phyloP scores from a whole-genome alignment of 805 yeast species.

The Metschnikowia arizonensis region DNA sequence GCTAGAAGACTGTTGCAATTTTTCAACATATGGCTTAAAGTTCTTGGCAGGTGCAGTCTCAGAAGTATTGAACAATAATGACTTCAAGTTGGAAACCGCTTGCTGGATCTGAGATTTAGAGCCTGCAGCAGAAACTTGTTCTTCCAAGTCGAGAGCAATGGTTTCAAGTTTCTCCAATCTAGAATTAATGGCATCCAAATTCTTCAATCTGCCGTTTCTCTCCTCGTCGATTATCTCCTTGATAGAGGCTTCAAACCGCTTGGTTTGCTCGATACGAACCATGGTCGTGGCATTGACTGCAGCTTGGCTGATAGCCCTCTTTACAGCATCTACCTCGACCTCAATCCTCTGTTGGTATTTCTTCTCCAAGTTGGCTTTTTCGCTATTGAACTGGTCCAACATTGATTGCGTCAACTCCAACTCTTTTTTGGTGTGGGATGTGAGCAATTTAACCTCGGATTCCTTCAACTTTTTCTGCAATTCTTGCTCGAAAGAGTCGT shows the following conservation, averaged over 20 bases:
- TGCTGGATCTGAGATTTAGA: constrained; percentile 30
- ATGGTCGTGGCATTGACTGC: constrained; percentile 70
- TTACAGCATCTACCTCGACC: constrained; percentile 65
- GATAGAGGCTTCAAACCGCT: constrained; percentile 58
- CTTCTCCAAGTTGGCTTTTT: constrained; percentile 55
- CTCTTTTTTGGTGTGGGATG: constrained; percentile 45
- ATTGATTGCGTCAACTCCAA: constrained; percentile 55
- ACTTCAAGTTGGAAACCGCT: constrained; percentile 32
- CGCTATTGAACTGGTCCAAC: constrained; percentile 56
- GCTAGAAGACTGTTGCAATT: constrained; percentile 22
- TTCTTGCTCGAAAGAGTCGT: constrained; percentile 34
- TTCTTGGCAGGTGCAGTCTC: constrained; percentile 25
- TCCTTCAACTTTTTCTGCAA: constrained; percentile 32
- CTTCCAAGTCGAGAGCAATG: constrained; percentile 43
- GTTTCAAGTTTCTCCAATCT: constrained; percentile 55
- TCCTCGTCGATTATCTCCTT: constrained; percentile 48
- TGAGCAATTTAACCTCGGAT: constrained; percentile 37
- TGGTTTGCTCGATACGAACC: constrained; percentile 64
- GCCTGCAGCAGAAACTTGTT: constrained; percentile 32
- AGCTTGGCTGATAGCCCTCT: constrained; percentile 59
- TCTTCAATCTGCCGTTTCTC: constrained; percentile 73
- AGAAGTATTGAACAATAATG: constrained; percentile 23
- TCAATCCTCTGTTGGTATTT: constrained; percentile 55
- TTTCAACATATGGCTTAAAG: constrained; percentile 38
- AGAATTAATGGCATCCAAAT: constrained; percentile 55